These are phyloP conservation scores for Penicillium dipodomyicola DNA, from an alignment of 495 filamentous ascomycete species.

Conservation along the genomic window DNA sequence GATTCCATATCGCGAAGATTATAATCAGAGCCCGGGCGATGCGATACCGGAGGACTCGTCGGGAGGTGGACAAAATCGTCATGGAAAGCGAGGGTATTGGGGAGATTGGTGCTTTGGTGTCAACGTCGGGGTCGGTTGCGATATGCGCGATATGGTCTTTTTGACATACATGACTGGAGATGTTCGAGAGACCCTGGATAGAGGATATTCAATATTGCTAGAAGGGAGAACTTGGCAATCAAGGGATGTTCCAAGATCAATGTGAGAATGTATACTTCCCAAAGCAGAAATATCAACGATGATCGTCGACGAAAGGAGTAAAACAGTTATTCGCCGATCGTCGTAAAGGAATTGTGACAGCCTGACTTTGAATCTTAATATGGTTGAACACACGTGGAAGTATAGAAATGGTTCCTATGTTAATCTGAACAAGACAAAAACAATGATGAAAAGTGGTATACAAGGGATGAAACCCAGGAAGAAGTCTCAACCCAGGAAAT, in stretches of 20 bases:
- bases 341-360: not conserved
- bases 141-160: slow-evolving; percentile 1
- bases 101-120: not conserved
- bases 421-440: not conserved
- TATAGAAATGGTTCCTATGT: not conserved
- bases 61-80: slow-evolving; percentile 13
- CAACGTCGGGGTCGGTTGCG: not conserved
- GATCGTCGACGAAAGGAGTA: not conserved
- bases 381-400: not conserved
- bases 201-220: not conserved
- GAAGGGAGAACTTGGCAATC: not conserved
- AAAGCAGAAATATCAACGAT: not conserved
- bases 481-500: not conserved
- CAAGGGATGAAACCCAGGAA: slow-evolving; percentile 7
- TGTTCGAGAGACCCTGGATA: not conserved
- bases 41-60: slow-evolving; percentile 17
- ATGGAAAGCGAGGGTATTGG: slow-evolving; percentile 11
- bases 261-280: not conserved
- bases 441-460: not conserved
- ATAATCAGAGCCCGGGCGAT: slow-evolving; percentile 26
- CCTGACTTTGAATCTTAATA: not conserved
- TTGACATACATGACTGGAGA: not conserved
- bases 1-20: slow-evolving; percentile 24
- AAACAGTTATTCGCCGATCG: not conserved
- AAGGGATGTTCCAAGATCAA: not conserved